phyloP scores from a whole-genome alignment of 2,329 filamentous ascomycete genomes.

The Dothistroma pini region DNA sequence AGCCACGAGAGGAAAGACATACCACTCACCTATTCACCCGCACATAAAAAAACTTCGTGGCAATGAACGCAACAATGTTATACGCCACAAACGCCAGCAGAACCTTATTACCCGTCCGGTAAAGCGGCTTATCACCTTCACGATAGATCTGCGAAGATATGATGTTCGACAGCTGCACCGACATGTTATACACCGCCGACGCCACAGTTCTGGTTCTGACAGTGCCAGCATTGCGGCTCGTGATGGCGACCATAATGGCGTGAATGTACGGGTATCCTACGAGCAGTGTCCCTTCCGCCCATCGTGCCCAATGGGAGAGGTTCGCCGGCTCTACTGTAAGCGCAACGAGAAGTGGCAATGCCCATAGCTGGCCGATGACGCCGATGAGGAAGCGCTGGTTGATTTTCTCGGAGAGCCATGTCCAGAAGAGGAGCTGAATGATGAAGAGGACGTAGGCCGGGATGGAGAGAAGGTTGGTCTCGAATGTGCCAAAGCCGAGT shows the following conservation, averaged over 20 bases:
- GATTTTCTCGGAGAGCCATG: constrained; percentile 48
- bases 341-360: constrained; percentile 40
- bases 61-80: constrained; percentile 50
- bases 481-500: constrained; percentile 41
- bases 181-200: constrained; percentile 59
- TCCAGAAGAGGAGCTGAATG: constrained; percentile 48
- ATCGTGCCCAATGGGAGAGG: constrained; percentile 36
- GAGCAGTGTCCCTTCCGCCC: constrained; percentile 38
- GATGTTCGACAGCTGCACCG: constrained; percentile 40
- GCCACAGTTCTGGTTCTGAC: constrained; percentile 61
- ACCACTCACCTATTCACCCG: constrained; percentile 45
- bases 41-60: constrained; percentile 54
- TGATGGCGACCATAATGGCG: constrained; percentile 59
- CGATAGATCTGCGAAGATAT: constrained; percentile 49
- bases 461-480: constrained; percentile 42
- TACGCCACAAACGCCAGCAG: constrained; percentile 50
- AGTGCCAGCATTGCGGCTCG: constrained; percentile 59
- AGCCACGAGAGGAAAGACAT: neutral
- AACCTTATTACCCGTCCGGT: constrained; percentile 52
- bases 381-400: constrained; percentile 52
- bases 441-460: constrained; percentile 49
- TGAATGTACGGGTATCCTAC: constrained; percentile 46
- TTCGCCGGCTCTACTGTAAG: constrained; percentile 35
- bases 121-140: constrained; percentile 53
- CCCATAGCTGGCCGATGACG: constrained; percentile 41